These are phyloP conservation scores for Saccharum officinarum DNA, from an alignment of 176 grass and related monocot species.

Conservation along the genomic window DNA sequence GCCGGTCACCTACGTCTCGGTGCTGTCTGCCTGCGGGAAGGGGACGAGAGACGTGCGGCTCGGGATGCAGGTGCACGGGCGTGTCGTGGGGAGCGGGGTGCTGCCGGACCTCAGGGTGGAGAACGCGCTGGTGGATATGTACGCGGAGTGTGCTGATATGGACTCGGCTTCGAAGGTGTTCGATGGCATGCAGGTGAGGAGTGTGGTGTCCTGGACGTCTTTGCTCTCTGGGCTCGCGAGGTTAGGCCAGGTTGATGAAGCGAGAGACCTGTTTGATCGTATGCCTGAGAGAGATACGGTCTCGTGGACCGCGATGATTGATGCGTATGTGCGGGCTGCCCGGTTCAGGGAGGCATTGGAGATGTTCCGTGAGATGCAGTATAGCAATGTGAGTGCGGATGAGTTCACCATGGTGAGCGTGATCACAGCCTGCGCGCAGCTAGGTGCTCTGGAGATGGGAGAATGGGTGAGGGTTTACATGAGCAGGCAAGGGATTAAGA, in stretches of 20 bases:
- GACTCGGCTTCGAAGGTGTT: slow-evolving; percentile 60
- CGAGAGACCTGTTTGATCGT: slow-evolving; percentile 55
- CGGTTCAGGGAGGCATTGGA: slow-evolving; percentile 67
- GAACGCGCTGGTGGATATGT: slow-evolving; percentile 73
- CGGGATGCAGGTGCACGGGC: slow-evolving; percentile 63
- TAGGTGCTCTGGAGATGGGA: slow-evolving; percentile 77
- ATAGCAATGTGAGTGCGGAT: slow-evolving; percentile 34
- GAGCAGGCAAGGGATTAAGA: slow-evolving; percentile 55
- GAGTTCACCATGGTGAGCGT: slow-evolving; percentile 83
- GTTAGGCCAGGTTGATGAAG: slow-evolving; percentile 47
- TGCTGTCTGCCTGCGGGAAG: slow-evolving; percentile 67
- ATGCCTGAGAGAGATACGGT: slow-evolving; percentile 68
- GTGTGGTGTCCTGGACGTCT: slow-evolving; percentile 73
- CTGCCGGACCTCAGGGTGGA: slow-evolving; percentile 60
- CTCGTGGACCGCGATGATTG: slow-evolving; percentile 81
- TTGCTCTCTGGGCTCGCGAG: slow-evolving; percentile 54
- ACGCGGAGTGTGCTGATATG: slow-evolving; percentile 63
- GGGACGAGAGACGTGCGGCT: slow-evolving; percentile 38
- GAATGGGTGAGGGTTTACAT: slow-evolving; percentile 82
- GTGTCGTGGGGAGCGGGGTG: slow-evolving; percentile 20
- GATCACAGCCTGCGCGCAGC: slow-evolving; percentile 73
- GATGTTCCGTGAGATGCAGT: slow-evolving; percentile 66
- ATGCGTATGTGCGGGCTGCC: slow-evolving; percentile 49
- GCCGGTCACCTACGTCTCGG: slow-evolving; percentile 52
- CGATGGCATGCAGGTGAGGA: slow-evolving; percentile 44